These are phyloP conservation scores for Pseudovirgaria hyperparasitica DNA, from an alignment of 2,329 filamentous ascomycete genomes.

Conservation along the genomic window DNA sequence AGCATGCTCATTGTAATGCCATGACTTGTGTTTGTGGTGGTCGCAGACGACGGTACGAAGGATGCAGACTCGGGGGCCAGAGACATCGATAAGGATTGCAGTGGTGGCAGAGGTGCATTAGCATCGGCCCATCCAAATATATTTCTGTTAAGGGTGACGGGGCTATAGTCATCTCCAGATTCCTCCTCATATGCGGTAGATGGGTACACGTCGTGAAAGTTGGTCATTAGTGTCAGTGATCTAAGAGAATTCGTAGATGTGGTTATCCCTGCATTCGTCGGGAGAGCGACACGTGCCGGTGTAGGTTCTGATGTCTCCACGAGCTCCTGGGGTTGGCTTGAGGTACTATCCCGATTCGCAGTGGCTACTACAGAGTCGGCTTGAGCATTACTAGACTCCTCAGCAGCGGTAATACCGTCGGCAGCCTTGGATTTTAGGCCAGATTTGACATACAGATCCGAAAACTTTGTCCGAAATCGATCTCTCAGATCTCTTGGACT, in stretches of 20 bases:
- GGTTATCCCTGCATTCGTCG: too few relatives aligned
- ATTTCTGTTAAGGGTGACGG: constrained; percentile 22
- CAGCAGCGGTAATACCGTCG: constrained; percentile 11
- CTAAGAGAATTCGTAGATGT: too few relatives aligned
- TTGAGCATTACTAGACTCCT: constrained; percentile 3
- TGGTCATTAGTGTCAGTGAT: too few relatives aligned
- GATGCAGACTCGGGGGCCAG: too few relatives aligned
- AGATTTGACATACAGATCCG: constrained; percentile 41
- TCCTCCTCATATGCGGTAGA: constrained; percentile 14
- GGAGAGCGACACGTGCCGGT: neutral
- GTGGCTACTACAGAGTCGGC: neutral
- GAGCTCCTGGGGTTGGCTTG: too few relatives aligned
- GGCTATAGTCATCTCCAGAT: constrained; percentile 12
- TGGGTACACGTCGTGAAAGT: too few relatives aligned
- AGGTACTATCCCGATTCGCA: neutral
- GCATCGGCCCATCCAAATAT: constrained; percentile 27
- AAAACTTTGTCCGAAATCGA: constrained; percentile 47
- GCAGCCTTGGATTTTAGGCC: constrained; percentile 28
- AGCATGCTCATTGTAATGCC: too few relatives aligned
- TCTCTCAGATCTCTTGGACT: constrained; percentile 44
- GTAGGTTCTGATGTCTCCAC: neutral
- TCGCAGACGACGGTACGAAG: too few relatives aligned
- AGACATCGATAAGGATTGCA: too few relatives aligned
- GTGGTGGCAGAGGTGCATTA: constrained; percentile 15
- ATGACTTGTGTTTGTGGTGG: too few relatives aligned